A percentile compares a stretch with the other conserved stretches of the same genome.
These are phyloP conservation scores for Phoma sp. DNA, from an alignment of 2,329 filamentous ascomycete species.

Conservation along the genomic window DNA sequence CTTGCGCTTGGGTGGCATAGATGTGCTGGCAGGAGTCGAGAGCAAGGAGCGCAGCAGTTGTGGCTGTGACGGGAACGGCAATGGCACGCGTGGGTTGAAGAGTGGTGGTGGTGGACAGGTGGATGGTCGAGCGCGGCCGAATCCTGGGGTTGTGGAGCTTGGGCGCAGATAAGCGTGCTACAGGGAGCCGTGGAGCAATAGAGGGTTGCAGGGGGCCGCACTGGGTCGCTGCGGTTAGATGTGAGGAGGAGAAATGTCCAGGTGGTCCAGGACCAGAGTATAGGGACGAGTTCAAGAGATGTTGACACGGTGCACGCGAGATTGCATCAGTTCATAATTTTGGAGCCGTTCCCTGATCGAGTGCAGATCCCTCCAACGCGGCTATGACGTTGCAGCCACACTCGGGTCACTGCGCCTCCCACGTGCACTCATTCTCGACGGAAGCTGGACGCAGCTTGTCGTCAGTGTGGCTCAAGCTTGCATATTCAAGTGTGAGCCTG, in stretches of 20 bases:
- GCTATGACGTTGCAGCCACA: constrained; percentile 28
- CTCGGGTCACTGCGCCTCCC: constrained; percentile 12
- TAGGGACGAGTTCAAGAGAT: neutral
- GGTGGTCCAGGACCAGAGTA: neutral
- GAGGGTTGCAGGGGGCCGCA: neutral
- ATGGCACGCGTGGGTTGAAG: neutral
- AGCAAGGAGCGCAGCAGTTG: neutral
- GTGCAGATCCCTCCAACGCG: constrained; percentile 29
- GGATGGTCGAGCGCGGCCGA: neutral
- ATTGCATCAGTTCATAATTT: constrained; percentile 32
- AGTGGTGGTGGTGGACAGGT: constrained; percentile 5
- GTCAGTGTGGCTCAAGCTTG: constrained; percentile 22
- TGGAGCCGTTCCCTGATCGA: constrained; percentile 32
- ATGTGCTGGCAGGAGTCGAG: constrained; percentile 7
- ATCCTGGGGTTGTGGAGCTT: constrained; percentile 16
- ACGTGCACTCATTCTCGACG: constrained; percentile 23
- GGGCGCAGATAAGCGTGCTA: constrained; percentile 8
- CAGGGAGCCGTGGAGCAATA: constrained; percentile 1
- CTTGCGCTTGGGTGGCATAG: constrained; percentile 75
- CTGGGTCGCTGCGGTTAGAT: neutral
- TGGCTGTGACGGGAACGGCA: neutral
- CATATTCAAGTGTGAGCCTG: constrained; percentile 1
- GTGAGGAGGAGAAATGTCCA: neutral
- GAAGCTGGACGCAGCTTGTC: constrained; percentile 1
- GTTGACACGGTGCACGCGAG: constrained; percentile 27